Evolutionary conservation across 805 yeast species (phyloP).

Genomic region (Starmera quercuum): DNA sequence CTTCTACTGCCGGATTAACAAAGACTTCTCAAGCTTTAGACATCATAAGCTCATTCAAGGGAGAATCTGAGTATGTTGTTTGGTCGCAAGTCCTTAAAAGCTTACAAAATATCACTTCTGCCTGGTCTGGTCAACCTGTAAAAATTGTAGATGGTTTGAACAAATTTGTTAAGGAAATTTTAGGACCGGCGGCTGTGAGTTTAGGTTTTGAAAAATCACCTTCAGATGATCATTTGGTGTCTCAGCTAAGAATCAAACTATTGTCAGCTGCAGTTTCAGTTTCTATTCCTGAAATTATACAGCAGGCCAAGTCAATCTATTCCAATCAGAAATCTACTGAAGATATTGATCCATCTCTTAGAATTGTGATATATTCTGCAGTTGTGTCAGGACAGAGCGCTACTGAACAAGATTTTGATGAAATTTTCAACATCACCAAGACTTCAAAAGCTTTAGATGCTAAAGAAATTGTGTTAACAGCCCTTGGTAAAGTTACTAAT

Average conservation of each 20-base stretch:
- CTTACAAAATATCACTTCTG: slow-evolving; percentile 36
- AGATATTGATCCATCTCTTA: slow-evolving; percentile 60
- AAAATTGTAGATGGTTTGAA: slow-evolving; percentile 38
- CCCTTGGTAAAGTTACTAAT: slow-evolving; percentile 56
- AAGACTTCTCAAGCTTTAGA: slow-evolving; percentile 52
- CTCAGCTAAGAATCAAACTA: slow-evolving; percentile 57
- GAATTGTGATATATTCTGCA: slow-evolving; percentile 59
- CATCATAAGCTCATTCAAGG: slow-evolving; percentile 48
- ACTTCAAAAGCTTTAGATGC: slow-evolving; percentile 57
- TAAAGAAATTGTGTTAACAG: slow-evolving; percentile 55
- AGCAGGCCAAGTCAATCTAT: slow-evolving; percentile 35
- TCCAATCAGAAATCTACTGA: slow-evolving; percentile 53
- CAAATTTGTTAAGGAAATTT: slow-evolving; percentile 43
- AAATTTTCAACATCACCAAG: slow-evolving; percentile 47
- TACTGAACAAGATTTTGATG: slow-evolving; percentile 52
- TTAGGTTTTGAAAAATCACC: slow-evolving; percentile 55
- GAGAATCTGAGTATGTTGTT: slow-evolving; percentile 54
- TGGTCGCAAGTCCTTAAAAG: slow-evolving; percentile 51
- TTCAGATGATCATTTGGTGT: slow-evolving; percentile 48
- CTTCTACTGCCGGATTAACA: slow-evolving; percentile 62
- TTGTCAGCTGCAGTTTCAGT: slow-evolving; percentile 50
- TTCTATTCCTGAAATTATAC: slow-evolving; percentile 37
- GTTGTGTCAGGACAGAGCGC: slow-evolving; percentile 57
- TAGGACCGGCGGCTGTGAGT: slow-evolving; percentile 42
- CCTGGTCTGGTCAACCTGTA: slow-evolving; percentile 47